phyloP scores from a whole-genome alignment of 306 rosid species.

The Prosopis cineraria region DNA sequence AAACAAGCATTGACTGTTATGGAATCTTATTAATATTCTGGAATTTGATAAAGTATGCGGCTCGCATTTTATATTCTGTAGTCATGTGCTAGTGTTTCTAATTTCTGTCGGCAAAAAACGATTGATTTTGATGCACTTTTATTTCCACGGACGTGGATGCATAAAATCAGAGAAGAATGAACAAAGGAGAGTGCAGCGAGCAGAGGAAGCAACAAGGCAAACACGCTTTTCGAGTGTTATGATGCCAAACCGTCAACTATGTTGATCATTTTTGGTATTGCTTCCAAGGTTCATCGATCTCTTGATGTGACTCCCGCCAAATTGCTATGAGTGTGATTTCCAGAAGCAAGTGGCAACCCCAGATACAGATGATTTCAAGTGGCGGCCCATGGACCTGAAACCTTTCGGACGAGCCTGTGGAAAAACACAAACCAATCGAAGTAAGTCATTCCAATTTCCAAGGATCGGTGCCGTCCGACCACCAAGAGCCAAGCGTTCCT shows the following conservation, averaged over 20 bases:
- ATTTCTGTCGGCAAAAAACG: no score
- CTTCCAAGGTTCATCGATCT: background rate
- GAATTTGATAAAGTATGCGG: background rate
- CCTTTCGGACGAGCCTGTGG: background rate
- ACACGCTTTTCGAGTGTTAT: no score
- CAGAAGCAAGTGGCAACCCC: no score
- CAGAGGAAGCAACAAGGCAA: background rate
- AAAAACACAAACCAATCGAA: background rate
- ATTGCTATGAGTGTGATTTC: no score
- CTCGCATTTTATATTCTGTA: background rate
- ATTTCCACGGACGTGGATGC: background rate
- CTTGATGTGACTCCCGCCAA: no score
- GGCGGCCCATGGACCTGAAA: no score
- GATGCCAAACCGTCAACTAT: background rate
- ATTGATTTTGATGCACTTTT: background rate
- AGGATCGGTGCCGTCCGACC: conserved; percentile 26
- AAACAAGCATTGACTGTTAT: no score
- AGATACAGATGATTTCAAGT: no score
- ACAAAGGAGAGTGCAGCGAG: background rate
- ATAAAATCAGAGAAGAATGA: background rate
- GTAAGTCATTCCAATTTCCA: background rate
- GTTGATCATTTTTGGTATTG: background rate
- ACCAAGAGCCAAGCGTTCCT: conserved; percentile 23
- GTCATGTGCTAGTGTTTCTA: background rate
- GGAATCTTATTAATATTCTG: background rate